Evolutionary conservation across 208 protist species (phyloP).

Genomic region (Trypanosoma platydactyli): DNA sequence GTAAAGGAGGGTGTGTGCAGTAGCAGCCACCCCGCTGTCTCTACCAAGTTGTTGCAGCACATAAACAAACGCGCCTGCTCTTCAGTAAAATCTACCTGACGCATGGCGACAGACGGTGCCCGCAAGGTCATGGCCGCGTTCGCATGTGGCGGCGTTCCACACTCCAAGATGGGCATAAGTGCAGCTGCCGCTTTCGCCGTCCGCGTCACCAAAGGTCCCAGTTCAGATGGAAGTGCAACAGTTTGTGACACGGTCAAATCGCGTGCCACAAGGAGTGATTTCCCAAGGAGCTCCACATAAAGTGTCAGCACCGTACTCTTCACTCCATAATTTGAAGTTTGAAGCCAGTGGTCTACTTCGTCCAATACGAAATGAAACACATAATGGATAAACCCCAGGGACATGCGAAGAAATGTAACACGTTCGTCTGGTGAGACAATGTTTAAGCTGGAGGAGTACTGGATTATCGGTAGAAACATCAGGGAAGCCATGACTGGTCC

Average conservation of each 20-base stretch:
- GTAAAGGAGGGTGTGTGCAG: conserved; percentile 28
- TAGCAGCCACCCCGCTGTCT: conserved; percentile 27
- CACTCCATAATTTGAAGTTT: conserved; percentile 37
- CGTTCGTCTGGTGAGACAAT: conserved; percentile 17
- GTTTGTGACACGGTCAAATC: conserved; percentile 45
- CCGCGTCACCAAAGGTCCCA: conserved; percentile 46
- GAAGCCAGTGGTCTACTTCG: conserved; percentile 43
- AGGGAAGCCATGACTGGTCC: conserved; percentile 71
- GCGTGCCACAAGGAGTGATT: conserved; percentile 49
- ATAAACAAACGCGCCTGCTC: conserved; percentile 22
- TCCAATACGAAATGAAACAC: conserved; percentile 58
- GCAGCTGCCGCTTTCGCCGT: conserved; percentile 21
- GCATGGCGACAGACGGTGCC: conserved; percentile 18
- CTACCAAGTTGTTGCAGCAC: conserved; percentile 25
- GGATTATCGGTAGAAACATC: conserved; percentile 62
- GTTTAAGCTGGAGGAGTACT: conserved; percentile 16
- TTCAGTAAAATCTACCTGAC: conserved; percentile 23
- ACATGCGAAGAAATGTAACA: conserved; percentile 20
- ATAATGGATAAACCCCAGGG: conserved; percentile 52
- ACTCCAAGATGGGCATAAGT: conserved; percentile 28
- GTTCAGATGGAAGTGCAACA: conserved; percentile 39
- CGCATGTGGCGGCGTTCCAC: conserved; percentile 10
- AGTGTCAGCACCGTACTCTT: conserved; percentile 55
- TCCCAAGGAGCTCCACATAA: conserved; percentile 66
- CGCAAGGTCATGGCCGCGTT: background rate